Percentiles rank a stretch among this genome's conserved stretches.
Conservation (phyloP, 345 rosid genomes). For the Rubroshorea leprosula region DNA sequence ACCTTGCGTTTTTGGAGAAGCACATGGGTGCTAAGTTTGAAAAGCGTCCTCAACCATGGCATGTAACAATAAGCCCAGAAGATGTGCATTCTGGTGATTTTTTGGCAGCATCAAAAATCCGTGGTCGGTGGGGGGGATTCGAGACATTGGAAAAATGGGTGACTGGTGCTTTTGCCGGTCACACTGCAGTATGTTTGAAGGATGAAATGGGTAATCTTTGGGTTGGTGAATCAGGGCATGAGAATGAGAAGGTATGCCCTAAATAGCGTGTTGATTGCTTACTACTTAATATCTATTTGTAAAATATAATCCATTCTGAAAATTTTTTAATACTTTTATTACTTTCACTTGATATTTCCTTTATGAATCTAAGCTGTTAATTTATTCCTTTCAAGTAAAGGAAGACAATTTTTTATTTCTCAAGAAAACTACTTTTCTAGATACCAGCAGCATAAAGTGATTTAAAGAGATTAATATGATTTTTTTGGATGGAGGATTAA, state of each 20-base stretch:
- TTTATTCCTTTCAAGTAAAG: too few relatives aligned
- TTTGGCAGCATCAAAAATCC: slow-evolving; percentile 81
- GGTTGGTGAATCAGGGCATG: slow-evolving; percentile 97
- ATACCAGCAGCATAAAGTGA: too few relatives aligned
- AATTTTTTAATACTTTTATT: too few relatives aligned
- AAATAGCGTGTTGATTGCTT: not conserved
- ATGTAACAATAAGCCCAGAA: slow-evolving; percentile 51
- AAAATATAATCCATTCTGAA: not conserved
- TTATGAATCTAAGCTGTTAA: not conserved
- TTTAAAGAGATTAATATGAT: too few relatives aligned
- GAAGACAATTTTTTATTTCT: too few relatives aligned
- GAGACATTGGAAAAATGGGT: slow-evolving; percentile 99
- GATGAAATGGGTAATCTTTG: slow-evolving; percentile 91
- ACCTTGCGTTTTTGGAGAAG: slow-evolving; percentile 73
- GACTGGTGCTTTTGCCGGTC: slow-evolving; percentile 97
- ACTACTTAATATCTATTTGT: not conserved
- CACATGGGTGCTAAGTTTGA: slow-evolving; percentile 85
- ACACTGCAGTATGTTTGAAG: slow-evolving; percentile 77
- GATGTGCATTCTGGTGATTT: slow-evolving; percentile 90
- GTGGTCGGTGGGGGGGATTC: slow-evolving; percentile 94
- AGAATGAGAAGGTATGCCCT: slow-evolving; percentile 72
- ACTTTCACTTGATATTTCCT: not conserved
- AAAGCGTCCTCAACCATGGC: slow-evolving; percentile 75
- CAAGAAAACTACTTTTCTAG: too few relatives aligned
- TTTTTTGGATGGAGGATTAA: slow-evolving; percentile 15